phyloP scores from a whole-genome alignment of 176 grass and related monocot genomes.

The Tillandsia fasciculata region DNA sequence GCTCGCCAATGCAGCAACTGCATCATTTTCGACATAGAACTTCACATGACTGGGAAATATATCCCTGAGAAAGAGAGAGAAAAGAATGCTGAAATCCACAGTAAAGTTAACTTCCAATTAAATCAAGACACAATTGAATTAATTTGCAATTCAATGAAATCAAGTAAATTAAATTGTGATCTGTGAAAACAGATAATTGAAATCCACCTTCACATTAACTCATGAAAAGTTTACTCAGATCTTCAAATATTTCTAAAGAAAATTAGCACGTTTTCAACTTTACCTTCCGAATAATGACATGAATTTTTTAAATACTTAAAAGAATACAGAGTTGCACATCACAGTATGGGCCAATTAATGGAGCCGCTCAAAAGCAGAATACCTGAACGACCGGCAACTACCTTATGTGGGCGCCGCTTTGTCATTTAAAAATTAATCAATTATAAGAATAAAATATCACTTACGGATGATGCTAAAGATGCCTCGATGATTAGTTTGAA shows the following conservation, averaged over 20 bases:
- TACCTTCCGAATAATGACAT: not conserved
- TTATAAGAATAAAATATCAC: not conserved
- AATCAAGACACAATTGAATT: too few species aligned
- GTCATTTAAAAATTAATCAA: not conserved
- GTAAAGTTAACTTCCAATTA: not conserved
- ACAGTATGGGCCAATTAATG: not conserved
- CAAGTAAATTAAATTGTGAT: too few species aligned
- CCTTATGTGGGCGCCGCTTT: not conserved
- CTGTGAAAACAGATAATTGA: not conserved
- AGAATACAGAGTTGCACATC: not conserved
- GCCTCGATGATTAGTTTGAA: too few species aligned
- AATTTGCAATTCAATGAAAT: too few species aligned
- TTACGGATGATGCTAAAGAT: not conserved
- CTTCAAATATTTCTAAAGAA: not conserved
- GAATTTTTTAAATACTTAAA: not conserved
- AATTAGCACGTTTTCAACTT: not conserved
- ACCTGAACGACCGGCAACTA: not conserved
- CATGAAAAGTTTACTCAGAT: not conserved
- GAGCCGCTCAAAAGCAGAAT: not conserved
- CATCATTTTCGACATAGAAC: conserved; percentile 94
- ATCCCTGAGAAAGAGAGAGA: conserved; percentile 35
- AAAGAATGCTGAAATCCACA: not conserved
- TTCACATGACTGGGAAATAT: conserved; percentile 58
- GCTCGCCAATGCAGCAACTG: conserved; percentile 82
- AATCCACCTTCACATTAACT: not conserved